Base-by-base conservation (phyloP, 2,329 filamentous ascomycete species). In the Drechmeria coniospora region DNA sequence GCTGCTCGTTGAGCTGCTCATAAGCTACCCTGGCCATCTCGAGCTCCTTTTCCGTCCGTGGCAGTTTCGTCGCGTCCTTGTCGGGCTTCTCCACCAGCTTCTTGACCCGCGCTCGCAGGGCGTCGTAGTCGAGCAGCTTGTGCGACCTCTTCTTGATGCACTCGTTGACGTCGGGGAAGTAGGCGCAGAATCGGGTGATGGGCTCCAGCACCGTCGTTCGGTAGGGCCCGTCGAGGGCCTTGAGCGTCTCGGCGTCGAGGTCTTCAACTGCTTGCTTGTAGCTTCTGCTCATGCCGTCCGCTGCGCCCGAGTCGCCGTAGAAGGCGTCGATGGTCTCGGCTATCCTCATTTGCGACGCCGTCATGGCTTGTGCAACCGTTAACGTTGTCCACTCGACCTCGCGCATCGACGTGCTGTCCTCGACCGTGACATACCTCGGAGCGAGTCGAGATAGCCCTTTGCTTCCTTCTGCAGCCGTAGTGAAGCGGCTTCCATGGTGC, bases 231-330 rank as follows among this genome's bases (percentile, higher is more conserved):
- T 98, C 90, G 37, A 98, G 65, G 6, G 90, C 90, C 56, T 98
- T 98, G 57, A 98, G 94, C 1, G 90, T 98, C 56, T 98, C 92
- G 29, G 90, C 80, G 52, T 98, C 92, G 26, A 98, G 68, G 50
- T 98, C 90, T 50, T 94, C 90, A 13, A 98, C 92, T 7, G 90
- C 90, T 53, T 95, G 86, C 58, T 95, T 98, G 63, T 98, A 98
- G 51, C 82, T 92, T 50, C 87, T 72, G 56, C 81, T 92, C 33
- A 98, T 90, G 31, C 90, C 90, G 51, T 98, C 92, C 45, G 76
- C 82, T 27, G 90, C 84, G 28, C 92, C 92, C 1, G 86, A 78
- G 50, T 98, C 90, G 31, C 90, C 90, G 59, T 98, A 98, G 56
- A 98, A 98, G 22, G 90, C 90, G 58, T 98, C 90, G 56, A 98